These are phyloP conservation scores for Epichloe brachyelytri DNA, from an alignment of 2,329 filamentous ascomycete genomes.

Conservation along the genomic window DNA sequence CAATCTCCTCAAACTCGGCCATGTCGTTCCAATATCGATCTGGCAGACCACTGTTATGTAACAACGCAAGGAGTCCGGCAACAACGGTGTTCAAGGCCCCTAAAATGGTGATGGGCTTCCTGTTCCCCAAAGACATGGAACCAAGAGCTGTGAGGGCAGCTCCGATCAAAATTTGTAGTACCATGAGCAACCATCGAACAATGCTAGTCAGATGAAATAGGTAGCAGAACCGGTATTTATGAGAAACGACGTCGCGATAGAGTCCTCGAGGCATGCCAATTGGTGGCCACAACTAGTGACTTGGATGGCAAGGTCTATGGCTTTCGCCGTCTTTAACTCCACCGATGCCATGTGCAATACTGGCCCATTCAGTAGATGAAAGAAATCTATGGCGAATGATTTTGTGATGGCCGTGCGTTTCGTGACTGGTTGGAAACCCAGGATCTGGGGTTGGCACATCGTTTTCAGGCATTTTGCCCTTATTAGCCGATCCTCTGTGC, in stretches of 20 bases:
- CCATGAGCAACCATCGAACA: conserved; percentile 32
- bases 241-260: conserved; percentile 33
- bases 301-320: conserved; percentile 28
- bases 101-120: conserved; percentile 33
- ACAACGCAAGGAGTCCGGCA: conserved; percentile 35
- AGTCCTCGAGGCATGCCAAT: conserved; percentile 34
- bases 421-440: not conserved
- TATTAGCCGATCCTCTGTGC: not conserved
- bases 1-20: conserved; percentile 34
- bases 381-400: conserved; percentile 26
- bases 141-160: conserved; percentile 38
- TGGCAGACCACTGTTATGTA: conserved; percentile 41
- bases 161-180: conserved; percentile 35
- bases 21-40: conserved; percentile 37
- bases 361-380: conserved; percentile 29
- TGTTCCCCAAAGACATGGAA: conserved; percentile 23
- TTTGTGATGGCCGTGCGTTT: conserved; percentile 7
- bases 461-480: not conserved
- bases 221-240: conserved; percentile 31
- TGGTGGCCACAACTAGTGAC: conserved; percentile 31
- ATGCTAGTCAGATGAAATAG: conserved; percentile 30
- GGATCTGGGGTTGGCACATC: not conserved
- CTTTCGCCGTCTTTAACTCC: conserved; percentile 33
- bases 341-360: conserved; percentile 34
- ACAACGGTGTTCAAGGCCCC: conserved; percentile 37